These are phyloP conservation scores for Scutellaria minor DNA, from an alignment of 257 asterid species.

Conservation along the genomic window DNA sequence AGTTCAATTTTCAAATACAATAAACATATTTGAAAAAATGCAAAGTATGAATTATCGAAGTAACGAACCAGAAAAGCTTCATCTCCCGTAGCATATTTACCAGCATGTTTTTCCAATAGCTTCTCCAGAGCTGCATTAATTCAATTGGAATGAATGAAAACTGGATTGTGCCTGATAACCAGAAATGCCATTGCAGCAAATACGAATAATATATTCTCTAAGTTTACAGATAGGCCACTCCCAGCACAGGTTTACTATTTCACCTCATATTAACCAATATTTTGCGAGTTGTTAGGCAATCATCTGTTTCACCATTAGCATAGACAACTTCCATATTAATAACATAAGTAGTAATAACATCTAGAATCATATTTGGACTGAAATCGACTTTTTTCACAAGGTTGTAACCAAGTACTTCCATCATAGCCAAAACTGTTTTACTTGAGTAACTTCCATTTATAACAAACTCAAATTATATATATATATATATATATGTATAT, in stretches of 20 bases:
- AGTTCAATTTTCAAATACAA: not conserved
- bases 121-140: constrained; percentile 68
- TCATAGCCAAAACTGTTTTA: not conserved
- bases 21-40: not conserved
- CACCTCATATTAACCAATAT: not conserved
- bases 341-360: not conserved
- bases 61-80: constrained; percentile 65
- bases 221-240: constrained; percentile 16
- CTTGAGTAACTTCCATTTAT: not conserved
- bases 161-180: not conserved
- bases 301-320: not conserved
- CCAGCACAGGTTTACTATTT: not conserved
- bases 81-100: constrained; percentile 78
- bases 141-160: constrained; percentile 32
- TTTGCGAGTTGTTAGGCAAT: not conserved
- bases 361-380: not conserved
- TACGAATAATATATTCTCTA: not conserved
- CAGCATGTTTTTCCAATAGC: constrained; percentile 66
- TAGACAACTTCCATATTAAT: not conserved
- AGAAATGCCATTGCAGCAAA: constrained; percentile 9
- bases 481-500: too few relatives aligned
- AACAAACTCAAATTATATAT: not conserved
- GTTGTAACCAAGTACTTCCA: constrained; percentile 1
- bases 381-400: not conserved
- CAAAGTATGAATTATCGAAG: constrained; percentile 28